These are phyloP conservation scores for Dorcoceras hygrometricum DNA, from an alignment of 257 asterid genomes.

Conservation along the genomic window DNA sequence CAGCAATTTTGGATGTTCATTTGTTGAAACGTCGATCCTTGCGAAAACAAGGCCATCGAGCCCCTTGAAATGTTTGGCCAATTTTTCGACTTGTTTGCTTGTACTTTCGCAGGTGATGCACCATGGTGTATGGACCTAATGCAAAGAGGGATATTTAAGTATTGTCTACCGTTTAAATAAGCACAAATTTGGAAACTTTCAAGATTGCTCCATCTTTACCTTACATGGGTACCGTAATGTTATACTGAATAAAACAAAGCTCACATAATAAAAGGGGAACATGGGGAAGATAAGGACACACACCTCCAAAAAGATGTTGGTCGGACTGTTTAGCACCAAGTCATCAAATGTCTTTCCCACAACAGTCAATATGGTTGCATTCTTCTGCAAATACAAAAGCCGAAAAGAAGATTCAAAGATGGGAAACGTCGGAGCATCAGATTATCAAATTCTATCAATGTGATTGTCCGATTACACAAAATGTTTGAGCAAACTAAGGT, in stretches of 20 bases:
- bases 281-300: conserved; percentile 7
- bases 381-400: conserved; percentile 20
- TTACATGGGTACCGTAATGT: background rate
- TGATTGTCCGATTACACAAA: too few species aligned
- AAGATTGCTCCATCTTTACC: background rate
- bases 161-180: conserved; percentile 7
- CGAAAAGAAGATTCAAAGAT: background rate
- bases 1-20: conserved; percentile 82
- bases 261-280: background rate
- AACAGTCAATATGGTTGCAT: conserved; percentile 51
- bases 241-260: background rate
- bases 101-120: conserved; percentile 85
- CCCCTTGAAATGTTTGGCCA: conserved; percentile 96
- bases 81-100: conserved; percentile 85
- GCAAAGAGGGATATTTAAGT: conserved; percentile 3
- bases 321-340: conserved; percentile 52
- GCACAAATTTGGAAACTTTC: background rate
- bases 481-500: background rate
- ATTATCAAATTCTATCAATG: background rate
- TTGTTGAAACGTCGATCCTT: conserved; percentile 79
- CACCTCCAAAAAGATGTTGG: conserved; percentile 83
- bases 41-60: conserved; percentile 70
- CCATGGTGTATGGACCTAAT: conserved; percentile 92
- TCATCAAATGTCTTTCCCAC: conserved; percentile 91
- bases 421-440: background rate